A percentile compares a stretch with the other conserved stretches of the same genome.
Evolutionary conservation across 176 grass and related monocot genomes (phyloP).

Genomic region (Rhipidocladum racemiflorum): DNA sequence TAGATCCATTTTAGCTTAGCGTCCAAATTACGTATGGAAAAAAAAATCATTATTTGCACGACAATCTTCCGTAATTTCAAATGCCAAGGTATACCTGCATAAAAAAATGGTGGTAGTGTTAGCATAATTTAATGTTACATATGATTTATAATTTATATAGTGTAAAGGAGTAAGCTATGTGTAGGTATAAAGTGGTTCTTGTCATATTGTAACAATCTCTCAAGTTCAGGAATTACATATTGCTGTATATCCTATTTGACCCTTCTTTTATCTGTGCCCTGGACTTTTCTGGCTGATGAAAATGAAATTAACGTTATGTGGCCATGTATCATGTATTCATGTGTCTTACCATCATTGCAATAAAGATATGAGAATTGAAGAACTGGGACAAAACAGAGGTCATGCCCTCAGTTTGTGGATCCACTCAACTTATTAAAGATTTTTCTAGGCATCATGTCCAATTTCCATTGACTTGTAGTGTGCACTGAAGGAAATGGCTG

Average conservation of each 20-base stretch:
- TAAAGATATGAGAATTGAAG: not conserved
- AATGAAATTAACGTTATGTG: not conserved
- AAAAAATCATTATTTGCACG: conserved; percentile 1
- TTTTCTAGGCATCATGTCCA: not conserved
- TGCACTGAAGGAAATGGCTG: not conserved
- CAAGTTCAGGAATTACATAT: not conserved
- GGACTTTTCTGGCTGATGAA: not conserved
- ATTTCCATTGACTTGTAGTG: not conserved
- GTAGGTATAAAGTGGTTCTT: not conserved
- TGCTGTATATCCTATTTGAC: not conserved
- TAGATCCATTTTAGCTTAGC: not conserved
- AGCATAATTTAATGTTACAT: not conserved
- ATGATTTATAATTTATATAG: not conserved
- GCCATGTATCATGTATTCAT: not conserved
- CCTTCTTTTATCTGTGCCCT: not conserved
- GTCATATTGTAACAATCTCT: too few species aligned
- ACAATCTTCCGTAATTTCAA: conserved; percentile 8
- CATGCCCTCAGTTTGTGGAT: not conserved
- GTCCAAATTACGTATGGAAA: not conserved
- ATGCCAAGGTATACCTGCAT: not conserved
- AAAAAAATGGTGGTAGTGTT: not conserved
- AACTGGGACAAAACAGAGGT: not conserved
- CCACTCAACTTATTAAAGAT: not conserved
- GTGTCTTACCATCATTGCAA: not conserved
- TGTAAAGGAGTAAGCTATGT: not conserved